These are phyloP conservation scores for Glycyrrhiza uralensis DNA, from an alignment of 306 rosid genomes.

Conservation along the genomic window DNA sequence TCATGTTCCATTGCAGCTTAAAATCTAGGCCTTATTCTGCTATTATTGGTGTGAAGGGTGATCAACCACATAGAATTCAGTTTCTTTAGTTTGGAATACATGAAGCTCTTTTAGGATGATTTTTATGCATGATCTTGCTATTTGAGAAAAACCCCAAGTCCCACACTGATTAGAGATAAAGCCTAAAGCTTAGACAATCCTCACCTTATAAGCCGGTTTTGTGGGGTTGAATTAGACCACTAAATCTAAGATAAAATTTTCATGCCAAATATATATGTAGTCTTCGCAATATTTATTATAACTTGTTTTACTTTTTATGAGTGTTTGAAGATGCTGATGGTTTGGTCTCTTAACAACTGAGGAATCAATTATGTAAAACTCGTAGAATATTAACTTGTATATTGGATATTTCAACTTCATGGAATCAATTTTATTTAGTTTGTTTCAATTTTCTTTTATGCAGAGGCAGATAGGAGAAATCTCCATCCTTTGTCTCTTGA, in stretches of 20 bases:
- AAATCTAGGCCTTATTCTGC: not conserved
- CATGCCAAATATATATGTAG: not conserved
- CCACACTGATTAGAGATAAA: too few species aligned
- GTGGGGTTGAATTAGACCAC: too few species aligned
- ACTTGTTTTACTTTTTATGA: not conserved
- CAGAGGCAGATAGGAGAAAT: conserved; percentile 55
- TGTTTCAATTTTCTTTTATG: not conserved
- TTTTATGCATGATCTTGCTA: too few species aligned
- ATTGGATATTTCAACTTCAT: conserved; percentile 17
- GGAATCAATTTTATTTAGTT: not conserved
- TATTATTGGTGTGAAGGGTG: not conserved
- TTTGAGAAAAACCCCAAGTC: too few species aligned
- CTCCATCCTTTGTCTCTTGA: conserved; percentile 49
- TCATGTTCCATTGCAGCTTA: not conserved
- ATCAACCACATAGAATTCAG: not conserved
- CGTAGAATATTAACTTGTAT: not conserved
- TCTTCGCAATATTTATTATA: not conserved
- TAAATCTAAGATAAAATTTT: too few species aligned
- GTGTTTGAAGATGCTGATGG: not conserved
- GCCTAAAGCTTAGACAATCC: too few species aligned
- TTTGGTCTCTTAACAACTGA: not conserved
- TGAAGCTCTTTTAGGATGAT: not conserved
- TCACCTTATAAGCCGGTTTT: too few species aligned
- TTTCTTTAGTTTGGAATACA: not conserved
- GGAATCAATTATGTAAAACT: not conserved